Evolutionary conservation across 805 yeast species (phyloP).

Genomic region (Nakazawaea wyomingensis): DNA sequence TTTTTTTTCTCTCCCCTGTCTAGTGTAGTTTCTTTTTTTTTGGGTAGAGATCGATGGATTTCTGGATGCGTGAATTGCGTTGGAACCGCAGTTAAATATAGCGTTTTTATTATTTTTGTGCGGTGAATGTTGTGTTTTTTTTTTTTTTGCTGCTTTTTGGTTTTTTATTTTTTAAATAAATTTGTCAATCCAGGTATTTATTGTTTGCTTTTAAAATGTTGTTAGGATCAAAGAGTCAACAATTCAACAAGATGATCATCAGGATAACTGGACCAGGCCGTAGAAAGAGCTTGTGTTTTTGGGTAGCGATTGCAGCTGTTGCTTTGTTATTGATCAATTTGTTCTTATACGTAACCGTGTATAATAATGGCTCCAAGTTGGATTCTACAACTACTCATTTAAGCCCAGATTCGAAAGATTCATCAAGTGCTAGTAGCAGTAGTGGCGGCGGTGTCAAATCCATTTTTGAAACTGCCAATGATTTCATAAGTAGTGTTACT

Average conservation of each 20-base stretch:
- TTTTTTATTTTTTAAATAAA: background rate
- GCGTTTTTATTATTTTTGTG: too few relatives aligned
- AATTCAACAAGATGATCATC: conserved; percentile 8
- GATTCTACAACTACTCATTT: background rate
- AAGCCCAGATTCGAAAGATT: background rate
- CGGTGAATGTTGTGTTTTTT: background rate
- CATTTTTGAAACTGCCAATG: conserved; percentile 3
- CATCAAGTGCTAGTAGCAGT: background rate
- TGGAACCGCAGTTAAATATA: too few relatives aligned
- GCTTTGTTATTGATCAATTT: conserved; percentile 8
- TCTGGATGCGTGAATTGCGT: too few relatives aligned
- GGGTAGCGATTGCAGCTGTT: conserved; percentile 2
- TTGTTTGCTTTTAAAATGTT: background rate
- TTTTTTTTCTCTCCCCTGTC: too few relatives aligned
- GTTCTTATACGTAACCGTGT: conserved; percentile 8
- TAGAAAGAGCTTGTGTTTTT: conserved; percentile 7
- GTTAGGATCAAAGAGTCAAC: background rate
- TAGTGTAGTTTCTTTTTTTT: too few relatives aligned
- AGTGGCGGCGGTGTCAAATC: background rate
- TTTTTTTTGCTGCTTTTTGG: too few relatives aligned
- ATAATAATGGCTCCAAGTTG: background rate
- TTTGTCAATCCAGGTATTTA: background rate
- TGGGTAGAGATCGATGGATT: too few relatives aligned
- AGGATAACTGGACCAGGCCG: conserved; percentile 9
- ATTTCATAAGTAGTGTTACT: conserved; percentile 8